Evolutionary conservation across 2,329 filamentous ascomycete genomes (phyloP).

Genomic region (Scedosporium apiospermum): DNA sequence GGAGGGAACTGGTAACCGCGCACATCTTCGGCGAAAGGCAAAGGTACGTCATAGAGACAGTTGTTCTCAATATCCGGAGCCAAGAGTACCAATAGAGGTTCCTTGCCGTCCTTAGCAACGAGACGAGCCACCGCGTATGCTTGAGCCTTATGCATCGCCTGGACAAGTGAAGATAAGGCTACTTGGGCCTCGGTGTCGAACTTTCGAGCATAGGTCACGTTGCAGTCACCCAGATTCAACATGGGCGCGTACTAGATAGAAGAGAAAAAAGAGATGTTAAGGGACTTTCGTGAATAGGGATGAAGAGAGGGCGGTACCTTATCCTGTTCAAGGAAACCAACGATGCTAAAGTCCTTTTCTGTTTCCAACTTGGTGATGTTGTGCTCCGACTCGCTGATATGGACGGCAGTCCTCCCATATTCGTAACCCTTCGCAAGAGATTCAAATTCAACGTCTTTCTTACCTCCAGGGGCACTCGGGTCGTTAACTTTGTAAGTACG

Average conservation of each 20-base stretch:
- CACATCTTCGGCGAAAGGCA: conserved; percentile 90
- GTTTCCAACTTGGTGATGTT: conserved; percentile 86
- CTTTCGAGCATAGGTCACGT: conserved; percentile 67
- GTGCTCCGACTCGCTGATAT: conserved; percentile 76
- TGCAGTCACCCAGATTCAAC: conserved; percentile 72
- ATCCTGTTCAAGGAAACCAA: conserved; percentile 73
- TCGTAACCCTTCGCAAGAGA: conserved; percentile 87
- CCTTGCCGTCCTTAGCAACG: conserved; percentile 73
- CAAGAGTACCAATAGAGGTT: conserved; percentile 68
- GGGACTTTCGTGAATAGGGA: not conserved
- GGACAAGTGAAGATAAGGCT: conserved; percentile 80
- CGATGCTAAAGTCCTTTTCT: conserved; percentile 61
- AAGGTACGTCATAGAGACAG: conserved; percentile 77
- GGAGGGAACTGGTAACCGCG: conserved; percentile 87
- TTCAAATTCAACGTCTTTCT: conserved; percentile 71
- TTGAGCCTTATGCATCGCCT: conserved; percentile 75
- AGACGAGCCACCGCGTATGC: conserved; percentile 80
- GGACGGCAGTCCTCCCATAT: conserved; percentile 86
- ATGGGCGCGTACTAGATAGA: conserved; percentile 63
- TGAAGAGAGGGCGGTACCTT: conserved; percentile 38
- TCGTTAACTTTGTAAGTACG: conserved; percentile 76
- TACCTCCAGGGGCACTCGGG: conserved; percentile 63
- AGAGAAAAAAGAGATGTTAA: not conserved
- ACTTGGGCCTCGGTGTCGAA: conserved; percentile 74
- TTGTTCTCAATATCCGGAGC: conserved; percentile 74